Evolutionary conservation across 192 early-diverging fungal species (phyloP).

Genomic region (Backusella sp.): DNA sequence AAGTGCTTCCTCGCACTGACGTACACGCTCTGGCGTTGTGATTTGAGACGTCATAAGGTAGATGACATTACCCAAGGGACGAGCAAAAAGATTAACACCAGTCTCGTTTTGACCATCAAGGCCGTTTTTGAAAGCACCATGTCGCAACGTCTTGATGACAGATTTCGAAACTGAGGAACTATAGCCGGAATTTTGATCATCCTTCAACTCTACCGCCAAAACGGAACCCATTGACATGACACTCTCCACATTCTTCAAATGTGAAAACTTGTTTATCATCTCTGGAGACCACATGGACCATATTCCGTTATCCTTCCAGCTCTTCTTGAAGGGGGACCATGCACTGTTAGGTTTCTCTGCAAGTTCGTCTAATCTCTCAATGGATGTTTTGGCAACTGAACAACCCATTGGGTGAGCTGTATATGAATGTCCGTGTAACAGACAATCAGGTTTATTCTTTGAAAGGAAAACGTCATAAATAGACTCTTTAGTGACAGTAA

Average conservation of each 20-base stretch:
- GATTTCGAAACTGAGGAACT: constrained; percentile 40
- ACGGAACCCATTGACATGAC: constrained; percentile 68
- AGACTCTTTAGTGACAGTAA: constrained; percentile 59
- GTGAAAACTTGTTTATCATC: constrained; percentile 47
- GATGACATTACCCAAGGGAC: constrained; percentile 77
- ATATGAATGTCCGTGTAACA: constrained; percentile 83
- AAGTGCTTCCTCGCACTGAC: constrained; percentile 47
- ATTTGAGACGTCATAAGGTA: constrained; percentile 71
- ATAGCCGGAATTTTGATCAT: constrained; percentile 43
- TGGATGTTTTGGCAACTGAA: constrained; percentile 57
- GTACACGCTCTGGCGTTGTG: constrained; percentile 39
- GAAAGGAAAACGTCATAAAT: constrained; percentile 69
- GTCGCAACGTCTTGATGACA: constrained; percentile 38
- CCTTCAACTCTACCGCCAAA: constrained; percentile 61
- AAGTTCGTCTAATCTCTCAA: constrained; percentile 51
- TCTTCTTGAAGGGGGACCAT: constrained; percentile 24
- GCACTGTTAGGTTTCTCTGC: constrained; percentile 23
- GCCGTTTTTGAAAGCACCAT: constrained; percentile 11
- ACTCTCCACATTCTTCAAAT: constrained; percentile 57
- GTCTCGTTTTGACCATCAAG: constrained; percentile 8
- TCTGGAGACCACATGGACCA: constrained; percentile 43
- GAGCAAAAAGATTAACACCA: constrained; percentile 52
- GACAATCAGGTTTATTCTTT: constrained; percentile 60
- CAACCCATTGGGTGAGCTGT: constrained; percentile 84
- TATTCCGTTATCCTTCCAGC: constrained; percentile 40